Conservation (phyloP, 164 flowering plant genomes). For the Santalum album region DNA sequence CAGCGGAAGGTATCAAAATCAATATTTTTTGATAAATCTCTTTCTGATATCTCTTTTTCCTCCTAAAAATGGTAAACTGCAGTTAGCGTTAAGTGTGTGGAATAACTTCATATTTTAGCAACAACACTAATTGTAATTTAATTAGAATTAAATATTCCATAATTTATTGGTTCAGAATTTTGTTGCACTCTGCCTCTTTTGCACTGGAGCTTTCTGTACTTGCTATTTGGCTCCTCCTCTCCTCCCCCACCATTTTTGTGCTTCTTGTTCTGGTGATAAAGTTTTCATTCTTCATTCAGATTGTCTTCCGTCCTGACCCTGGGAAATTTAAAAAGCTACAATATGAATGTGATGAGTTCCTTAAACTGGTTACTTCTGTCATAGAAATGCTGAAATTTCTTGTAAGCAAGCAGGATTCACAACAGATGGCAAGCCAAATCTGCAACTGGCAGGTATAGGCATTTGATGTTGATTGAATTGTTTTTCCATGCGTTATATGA, state of each 20-base stretch:
- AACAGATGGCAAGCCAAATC: constrained; percentile 26
- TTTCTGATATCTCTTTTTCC: background rate
- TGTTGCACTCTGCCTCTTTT: no score
- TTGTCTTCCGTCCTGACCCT: constrained; percentile 66
- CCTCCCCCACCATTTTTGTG: background rate
- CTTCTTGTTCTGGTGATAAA: background rate
- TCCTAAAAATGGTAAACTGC: no score
- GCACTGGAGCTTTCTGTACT: no score
- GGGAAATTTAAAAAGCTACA: constrained; percentile 46
- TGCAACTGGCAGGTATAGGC: constrained; percentile 77
- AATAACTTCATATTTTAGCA: no score
- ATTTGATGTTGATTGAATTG: background rate
- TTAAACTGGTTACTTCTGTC: constrained; percentile 13
- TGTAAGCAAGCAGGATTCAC: constrained; percentile 20
- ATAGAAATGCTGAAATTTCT: constrained; percentile 19
- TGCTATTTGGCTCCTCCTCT: background rate
- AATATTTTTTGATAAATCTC: background rate
- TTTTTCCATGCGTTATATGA: background rate
- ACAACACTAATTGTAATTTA: no score
- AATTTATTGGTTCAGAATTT: no score
- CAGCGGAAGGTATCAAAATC: constrained; percentile 38
- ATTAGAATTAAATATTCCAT: no score
- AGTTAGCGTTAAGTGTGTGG: no score
- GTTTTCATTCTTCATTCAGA: constrained; percentile 24
- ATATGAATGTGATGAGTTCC: constrained; percentile 49